phyloP scores from a whole-genome alignment of 164 flowering plant genomes.

The Nymphaea colorata region DNA sequence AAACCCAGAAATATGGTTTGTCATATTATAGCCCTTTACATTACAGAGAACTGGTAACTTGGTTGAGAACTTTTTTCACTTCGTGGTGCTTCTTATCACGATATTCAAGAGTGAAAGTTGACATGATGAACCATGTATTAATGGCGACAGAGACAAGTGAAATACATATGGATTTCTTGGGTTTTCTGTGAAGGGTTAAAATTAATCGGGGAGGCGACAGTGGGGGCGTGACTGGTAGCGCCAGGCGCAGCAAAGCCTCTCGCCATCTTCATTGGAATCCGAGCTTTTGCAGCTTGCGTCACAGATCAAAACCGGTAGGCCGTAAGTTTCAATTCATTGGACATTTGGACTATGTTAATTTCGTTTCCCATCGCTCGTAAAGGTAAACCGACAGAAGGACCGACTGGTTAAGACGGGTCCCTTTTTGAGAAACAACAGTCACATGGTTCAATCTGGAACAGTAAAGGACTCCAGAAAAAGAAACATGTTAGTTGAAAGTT shows the following conservation, averaged over 20 bases:
- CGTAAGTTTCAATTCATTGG: not conserved
- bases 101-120: not conserved
- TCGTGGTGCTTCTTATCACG: not conserved
- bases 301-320: not conserved
- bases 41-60: too few relatives aligned
- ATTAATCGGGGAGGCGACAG: not conserved
- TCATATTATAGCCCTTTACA: too few relatives aligned
- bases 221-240: not conserved
- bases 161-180: not conserved
- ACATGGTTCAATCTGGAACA: not conserved
- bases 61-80: too few relatives aligned
- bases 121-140: not conserved
- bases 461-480: not conserved
- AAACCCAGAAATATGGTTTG: too few relatives aligned
- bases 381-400: too few relatives aligned
- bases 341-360: not conserved
- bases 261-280: not conserved
- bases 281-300: not conserved
- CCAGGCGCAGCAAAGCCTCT: not conserved
- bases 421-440: not conserved
- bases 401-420: not conserved
- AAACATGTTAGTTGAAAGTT: not conserved
- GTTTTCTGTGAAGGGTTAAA: not conserved
- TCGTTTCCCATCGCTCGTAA: not conserved
- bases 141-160: not conserved